Evolutionary conservation across 495 filamentous ascomycete species (phyloP), one percentile per base, ranked within the genome.

Genomic region (Lichina pygmaea): DNA sequence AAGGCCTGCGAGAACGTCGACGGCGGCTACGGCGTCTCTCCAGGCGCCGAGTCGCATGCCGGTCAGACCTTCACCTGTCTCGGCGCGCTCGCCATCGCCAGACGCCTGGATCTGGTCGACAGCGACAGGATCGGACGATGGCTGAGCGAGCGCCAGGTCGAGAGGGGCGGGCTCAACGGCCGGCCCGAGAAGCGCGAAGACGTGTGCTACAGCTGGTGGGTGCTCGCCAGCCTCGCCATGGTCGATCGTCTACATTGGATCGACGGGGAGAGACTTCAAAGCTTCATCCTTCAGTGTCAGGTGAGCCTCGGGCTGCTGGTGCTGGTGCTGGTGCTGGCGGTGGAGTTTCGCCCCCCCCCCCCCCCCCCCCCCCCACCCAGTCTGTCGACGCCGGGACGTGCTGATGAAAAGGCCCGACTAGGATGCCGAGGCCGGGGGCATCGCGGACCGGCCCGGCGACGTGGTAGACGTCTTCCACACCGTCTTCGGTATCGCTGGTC

Each of bases 201-300:
- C 62, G 85, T 92, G 7, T 97, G 89, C 60, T 97, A 97, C 58
- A 91, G 81, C 55, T 97, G 89, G 89, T 97, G 89, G 89, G 89
- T 94, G 24, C 58, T 78, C 46, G 80, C 77, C 53, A 93, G 84
- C 56, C 57, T 97, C 48, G 77, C 75, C 24, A 93, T 94, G 73
- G 80, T 95, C 49, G 81, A 71, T 44, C 72, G 77, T 48, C 65
- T 85, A 37, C 75, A 92, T 58, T 97, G 89, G 89, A 86, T 97
- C 52, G 78, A 94, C 62, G 65, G 68, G 32, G 63, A 75, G 46
- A 80, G 78, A 55, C 70, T 97, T 52, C 63, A 72, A 44, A 54
- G 58, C 33, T 97, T 86, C 59, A 93, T 95, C 42, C 60, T 97
- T 46, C 65, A 63, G 45, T 94, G 81, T 53, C 83, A 80, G 66